phyloP scores from a whole-genome alignment of 2,329 filamentous ascomycete genomes.

The Fusarium pseudocircinatum region DNA sequence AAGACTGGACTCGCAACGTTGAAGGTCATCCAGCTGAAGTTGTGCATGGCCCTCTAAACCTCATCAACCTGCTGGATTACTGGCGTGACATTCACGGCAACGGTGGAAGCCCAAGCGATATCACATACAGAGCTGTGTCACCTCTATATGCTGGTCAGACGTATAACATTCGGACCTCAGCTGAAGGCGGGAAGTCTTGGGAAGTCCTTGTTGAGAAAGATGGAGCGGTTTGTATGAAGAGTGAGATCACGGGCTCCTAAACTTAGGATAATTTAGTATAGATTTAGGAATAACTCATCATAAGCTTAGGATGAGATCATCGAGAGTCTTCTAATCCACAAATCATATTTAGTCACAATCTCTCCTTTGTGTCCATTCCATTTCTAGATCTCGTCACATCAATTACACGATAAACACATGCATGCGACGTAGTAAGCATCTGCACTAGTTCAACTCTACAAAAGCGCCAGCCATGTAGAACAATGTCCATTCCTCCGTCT shows the following conservation, averaged over 20 bases:
- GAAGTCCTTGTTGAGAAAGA: slow-evolving; percentile 60
- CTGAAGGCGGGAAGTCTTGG: slow-evolving; percentile 48
- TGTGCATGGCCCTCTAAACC: slow-evolving; percentile 82
- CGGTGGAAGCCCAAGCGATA: slow-evolving; percentile 44
- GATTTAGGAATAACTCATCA: background rate
- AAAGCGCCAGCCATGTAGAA: slow-evolving; percentile 29
- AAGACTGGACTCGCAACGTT: slow-evolving; percentile 68
- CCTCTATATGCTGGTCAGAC: slow-evolving; percentile 76
- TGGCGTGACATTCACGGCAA: slow-evolving; percentile 62
- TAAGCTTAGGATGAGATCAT: background rate
- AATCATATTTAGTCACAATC: no score
- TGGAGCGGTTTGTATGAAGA: slow-evolving; percentile 50
- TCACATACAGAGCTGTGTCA: slow-evolving; percentile 75
- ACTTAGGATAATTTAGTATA: background rate
- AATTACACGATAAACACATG: background rate
- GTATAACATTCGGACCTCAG: slow-evolving; percentile 68
- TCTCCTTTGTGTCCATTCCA: no score
- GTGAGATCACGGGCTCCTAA: slow-evolving; percentile 38
- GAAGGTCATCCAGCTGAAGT: slow-evolving; percentile 77
- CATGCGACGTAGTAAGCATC: background rate
- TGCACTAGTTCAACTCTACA: slow-evolving; percentile 15
- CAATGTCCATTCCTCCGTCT: background rate
- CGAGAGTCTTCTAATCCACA: no score
- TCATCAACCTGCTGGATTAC: slow-evolving; percentile 77
- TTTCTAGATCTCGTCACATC: background rate